phyloP scores from a whole-genome alignment of 352 stramenopile genomes.

The Thalassiosira allenii region DNA sequence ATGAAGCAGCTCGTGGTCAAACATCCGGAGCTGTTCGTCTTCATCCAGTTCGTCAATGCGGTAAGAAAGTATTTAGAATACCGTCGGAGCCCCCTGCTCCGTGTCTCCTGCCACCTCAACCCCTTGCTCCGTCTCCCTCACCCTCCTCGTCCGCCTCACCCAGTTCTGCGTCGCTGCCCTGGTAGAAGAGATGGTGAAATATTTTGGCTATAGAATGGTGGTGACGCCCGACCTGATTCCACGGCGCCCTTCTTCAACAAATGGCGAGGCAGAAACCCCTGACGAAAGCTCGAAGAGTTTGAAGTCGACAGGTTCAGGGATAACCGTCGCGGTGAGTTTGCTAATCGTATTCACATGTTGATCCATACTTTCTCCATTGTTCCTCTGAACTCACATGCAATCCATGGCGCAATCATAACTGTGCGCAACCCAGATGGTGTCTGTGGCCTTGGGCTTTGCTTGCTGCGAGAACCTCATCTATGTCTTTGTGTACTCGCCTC shows the following conservation, averaged over 20 bases:
- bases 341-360: neutral
- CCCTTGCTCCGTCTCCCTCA: no score
- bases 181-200: conserved; percentile 84
- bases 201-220: conserved; percentile 84
- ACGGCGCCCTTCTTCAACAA: neutral
- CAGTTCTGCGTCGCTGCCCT: conserved; percentile 77
- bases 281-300: conserved; percentile 38
- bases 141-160: no score
- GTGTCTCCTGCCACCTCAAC: no score
- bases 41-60: conserved; percentile 72
- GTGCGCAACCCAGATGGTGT: conserved; percentile 61
- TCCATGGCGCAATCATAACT: neutral
- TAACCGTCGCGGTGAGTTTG: conserved; percentile 70
- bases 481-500: conserved; percentile 52
- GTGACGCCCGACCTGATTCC: conserved; percentile 79
- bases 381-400: neutral
- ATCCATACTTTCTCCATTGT: conserved; percentile 7
- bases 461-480: conserved; percentile 69
- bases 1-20: conserved; percentile 50
- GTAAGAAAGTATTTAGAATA: no score
- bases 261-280: conserved; percentile 11
- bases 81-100: no score
- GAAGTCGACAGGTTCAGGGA: conserved; percentile 60
- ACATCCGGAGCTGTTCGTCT: conserved; percentile 45
- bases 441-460: conserved; percentile 79